Evolutionary conservation across 78 protist species (phyloP).

Genomic region (Dictyostelium firmibasis): DNA sequence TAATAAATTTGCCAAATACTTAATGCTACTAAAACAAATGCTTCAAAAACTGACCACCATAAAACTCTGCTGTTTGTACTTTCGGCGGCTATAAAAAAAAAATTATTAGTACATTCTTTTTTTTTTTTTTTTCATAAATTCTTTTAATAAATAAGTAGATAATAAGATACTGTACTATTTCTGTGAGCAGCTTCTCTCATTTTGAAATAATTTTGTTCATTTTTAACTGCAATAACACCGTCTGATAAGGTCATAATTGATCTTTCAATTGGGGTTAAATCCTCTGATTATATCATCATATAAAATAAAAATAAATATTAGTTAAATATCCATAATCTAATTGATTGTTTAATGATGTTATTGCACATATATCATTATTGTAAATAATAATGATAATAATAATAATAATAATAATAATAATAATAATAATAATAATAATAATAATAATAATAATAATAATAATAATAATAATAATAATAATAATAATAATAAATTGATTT

Average conservation of each 20-base stretch:
- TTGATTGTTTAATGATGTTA: no score
- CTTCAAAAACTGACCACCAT: constrained; percentile 94
- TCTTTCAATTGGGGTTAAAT: constrained; percentile 64
- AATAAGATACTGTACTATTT: constrained; percentile 40
- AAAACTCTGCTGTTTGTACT: constrained; percentile 91
- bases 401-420: background rate
- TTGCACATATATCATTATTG: no score
- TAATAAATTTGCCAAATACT: constrained; percentile 92
- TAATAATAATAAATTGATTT: background rate
- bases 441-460: background rate
- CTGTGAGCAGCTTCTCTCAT: constrained; percentile 92
- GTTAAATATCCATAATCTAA: background rate
- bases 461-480: background rate
- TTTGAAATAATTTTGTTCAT: constrained; percentile 90
- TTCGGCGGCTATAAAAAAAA: constrained; percentile 84
- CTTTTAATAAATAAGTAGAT: background rate
- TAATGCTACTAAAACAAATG: constrained; percentile 85
- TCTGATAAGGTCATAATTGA: constrained; percentile 75
- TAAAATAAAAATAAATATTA: background rate
- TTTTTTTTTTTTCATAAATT: background rate
- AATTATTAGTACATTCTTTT: background rate
- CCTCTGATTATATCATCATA: background rate
- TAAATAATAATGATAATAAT: no score
- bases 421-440: background rate
- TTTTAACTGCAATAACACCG: constrained; percentile 78